Evolutionary conservation across 768 basidiomycete genomes (phyloP), one percentile per base, ranked within the genome.

Genomic region (Imleria badia): DNA sequence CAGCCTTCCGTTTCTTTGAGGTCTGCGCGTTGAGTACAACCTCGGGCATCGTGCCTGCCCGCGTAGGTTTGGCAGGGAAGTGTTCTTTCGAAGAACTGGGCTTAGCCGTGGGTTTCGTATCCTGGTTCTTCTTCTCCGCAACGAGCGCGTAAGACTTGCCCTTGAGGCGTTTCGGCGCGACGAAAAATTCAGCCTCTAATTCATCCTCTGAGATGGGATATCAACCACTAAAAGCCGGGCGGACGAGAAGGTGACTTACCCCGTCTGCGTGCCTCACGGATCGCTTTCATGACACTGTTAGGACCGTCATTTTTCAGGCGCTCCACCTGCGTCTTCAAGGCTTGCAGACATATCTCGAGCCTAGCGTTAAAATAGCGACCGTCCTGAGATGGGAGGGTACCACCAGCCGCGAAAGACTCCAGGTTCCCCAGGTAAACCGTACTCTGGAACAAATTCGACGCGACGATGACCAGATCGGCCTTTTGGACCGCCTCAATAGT

Each of bases 331-430:
- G 65, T 70, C 62, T 77, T 76, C 35, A 96, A 73, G 1, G 80
- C 74, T 10, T 73, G 74, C 47, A 89, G 72, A 22, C 81, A 76
- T 40, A 82, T 78, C 19, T 89, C 84, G 20, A 96, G 76, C 30
- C 88, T 81, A n/a, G 87, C 86, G 48, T 89, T 86, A 78, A 95
- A 97, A 74, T 93, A 93, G 19, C 95, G 84, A 13, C 92, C 92
- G 33, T 92, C 89, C 33, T 84, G 82, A n/a, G 74, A 72, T 2
- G 92, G 91, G 34, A 94, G 76, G 17, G 82, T 72, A 3, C 87
- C 85, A 9, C 78, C 85, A 7, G 79, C 88, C 5, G 85, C 81
- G 40, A 94, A 79, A 3, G 83, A 73, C 57, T 85, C 83, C 11
- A 94, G 80, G 64, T 89, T 90, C n/a, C 81, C 82, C 6, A 87